Base-by-base conservation (phyloP, 495 filamentous ascomycete species). In the Penicillium riverlandense region DNA sequence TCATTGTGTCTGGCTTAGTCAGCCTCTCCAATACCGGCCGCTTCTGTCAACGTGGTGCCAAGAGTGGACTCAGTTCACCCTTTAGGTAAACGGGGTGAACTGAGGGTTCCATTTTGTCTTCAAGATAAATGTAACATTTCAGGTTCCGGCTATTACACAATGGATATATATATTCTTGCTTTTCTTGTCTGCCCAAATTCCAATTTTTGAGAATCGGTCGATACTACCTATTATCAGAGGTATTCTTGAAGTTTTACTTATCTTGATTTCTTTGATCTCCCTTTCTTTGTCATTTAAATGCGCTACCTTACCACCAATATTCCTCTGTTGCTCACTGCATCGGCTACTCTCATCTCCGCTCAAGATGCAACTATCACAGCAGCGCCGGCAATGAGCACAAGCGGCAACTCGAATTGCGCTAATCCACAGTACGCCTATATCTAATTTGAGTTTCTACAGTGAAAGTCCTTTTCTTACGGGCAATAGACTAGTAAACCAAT, bases 401-500 rank as follows among this genome's bases (percentile, higher is more conserved):
- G 38, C 16, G 34, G 35, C 14, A 38, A 43, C 16, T 34, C 38
- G 11, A 11, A 33, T 28, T 58, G 55, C 16, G 43, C 46, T 5
- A 42, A 40, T 9, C 55, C 53, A 34, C 13, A 43, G 55, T 56
- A 50, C 15, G 46, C 16, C 14, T 11, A 13, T 11, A 28, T 2
- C 6, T 22, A 2, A 1, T 6, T 11, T 3, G 29, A 38, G 1
- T 11, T 8, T 13, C 6, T 7, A 11, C 8, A 11, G 41, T 14
- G 11, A 8, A 14, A 22, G 1, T 1, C 1, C 8, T 37, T 40
- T 38, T 29, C 49, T 48, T 11, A 53, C 40, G 9, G 12, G 14
- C 7, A 41, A 9, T 12, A 60, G 57, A 7, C 7, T 57, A 7
- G 57, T 60, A 22, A 48, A 57, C 15, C 22, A 33, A 43, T 60